Percentiles rank a stretch among this genome's conserved stretches.
These are phyloP conservation scores for Phlebopus sp. DNA, from an alignment of 1,284 basidiomycete genomes.

Conservation along the genomic window DNA sequence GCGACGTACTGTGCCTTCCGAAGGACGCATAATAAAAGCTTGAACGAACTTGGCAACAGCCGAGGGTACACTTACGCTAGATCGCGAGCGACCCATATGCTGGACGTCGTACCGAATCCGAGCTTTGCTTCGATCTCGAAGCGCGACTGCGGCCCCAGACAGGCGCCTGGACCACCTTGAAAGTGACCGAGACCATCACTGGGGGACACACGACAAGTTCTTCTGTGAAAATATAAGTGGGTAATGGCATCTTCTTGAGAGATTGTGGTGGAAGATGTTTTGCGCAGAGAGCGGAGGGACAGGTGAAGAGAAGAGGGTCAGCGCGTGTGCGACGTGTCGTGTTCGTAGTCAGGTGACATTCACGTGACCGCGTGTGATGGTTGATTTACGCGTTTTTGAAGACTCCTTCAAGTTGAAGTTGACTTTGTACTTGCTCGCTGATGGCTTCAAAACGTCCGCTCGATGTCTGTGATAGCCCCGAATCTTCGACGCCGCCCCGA, in stretches of 20 bases:
- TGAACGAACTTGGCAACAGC: too few species aligned
- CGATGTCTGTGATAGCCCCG: constrained; percentile 15
- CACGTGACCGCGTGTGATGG: constrained; percentile 15
- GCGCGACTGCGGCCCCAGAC: constrained; percentile 25
- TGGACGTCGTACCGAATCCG: constrained; percentile 34
- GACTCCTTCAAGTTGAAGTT: neutral
- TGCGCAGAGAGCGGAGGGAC: too few species aligned
- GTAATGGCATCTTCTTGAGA: too few species aligned
- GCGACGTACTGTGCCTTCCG: constrained; percentile 26
- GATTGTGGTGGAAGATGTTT: too few species aligned
- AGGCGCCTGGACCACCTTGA: constrained; percentile 25
- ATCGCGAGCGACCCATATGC: constrained; percentile 32
- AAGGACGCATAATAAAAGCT: too few species aligned
- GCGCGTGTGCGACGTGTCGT: too few species aligned
- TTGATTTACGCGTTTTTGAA: constrained; percentile 20
- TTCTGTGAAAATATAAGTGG: too few species aligned
- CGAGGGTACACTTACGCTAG: too few species aligned
- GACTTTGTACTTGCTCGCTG: neutral
- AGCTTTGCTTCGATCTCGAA: constrained; percentile 32
- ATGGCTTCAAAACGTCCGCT: constrained; percentile 29
- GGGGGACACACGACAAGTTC: too few species aligned
- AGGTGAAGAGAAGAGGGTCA: too few species aligned
- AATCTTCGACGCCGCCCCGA: constrained; percentile 25
- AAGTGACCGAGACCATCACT: constrained; percentile 28
- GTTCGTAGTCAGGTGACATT: constrained; percentile 21